These are phyloP conservation scores for Diaporthe helianthi DNA, from an alignment of 2,329 filamentous ascomycete species.

Conservation along the genomic window DNA sequence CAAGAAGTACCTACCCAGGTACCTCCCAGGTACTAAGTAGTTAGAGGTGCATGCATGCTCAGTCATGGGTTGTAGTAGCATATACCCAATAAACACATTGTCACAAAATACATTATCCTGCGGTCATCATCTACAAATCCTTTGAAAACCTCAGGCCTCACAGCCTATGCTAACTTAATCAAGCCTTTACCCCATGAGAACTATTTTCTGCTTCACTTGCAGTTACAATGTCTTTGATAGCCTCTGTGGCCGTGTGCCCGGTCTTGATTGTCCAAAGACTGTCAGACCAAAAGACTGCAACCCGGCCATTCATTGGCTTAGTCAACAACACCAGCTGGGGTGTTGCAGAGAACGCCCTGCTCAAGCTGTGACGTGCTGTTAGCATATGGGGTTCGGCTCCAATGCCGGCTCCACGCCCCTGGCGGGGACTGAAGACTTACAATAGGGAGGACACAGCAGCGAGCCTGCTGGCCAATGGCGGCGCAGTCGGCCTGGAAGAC, in stretches of 20 bases:
- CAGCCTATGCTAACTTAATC: not conserved
- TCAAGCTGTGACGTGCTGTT: constrained; percentile 39
- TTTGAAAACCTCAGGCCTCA: not conserved
- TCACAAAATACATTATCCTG: not conserved
- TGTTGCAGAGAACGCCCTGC: constrained; percentile 45
- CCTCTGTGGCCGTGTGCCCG: not conserved
- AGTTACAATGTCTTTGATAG: too few relatives aligned
- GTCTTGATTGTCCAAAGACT: not conserved
- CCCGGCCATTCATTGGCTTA: constrained; percentile 18
- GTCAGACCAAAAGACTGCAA: too few relatives aligned
- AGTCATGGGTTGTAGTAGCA: too few relatives aligned
- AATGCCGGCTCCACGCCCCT: accelerated
- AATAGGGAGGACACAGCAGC: constrained; percentile 64
- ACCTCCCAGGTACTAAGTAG: too few relatives aligned
- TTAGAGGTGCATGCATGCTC: too few relatives aligned
- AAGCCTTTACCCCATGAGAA: too few relatives aligned
- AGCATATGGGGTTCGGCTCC: not conserved
- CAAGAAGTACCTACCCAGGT: too few relatives aligned
- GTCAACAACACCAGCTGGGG: constrained; percentile 40
- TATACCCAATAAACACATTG: not conserved
- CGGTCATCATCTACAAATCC: not conserved
- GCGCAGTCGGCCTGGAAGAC: constrained; percentile 50
- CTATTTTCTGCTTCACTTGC: not conserved
- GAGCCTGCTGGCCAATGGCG: constrained; percentile 59
- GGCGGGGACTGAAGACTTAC: constrained; percentile 34